phyloP scores from a whole-genome alignment of 805 yeast species.

The Helenozyma baotianmanensis region DNA sequence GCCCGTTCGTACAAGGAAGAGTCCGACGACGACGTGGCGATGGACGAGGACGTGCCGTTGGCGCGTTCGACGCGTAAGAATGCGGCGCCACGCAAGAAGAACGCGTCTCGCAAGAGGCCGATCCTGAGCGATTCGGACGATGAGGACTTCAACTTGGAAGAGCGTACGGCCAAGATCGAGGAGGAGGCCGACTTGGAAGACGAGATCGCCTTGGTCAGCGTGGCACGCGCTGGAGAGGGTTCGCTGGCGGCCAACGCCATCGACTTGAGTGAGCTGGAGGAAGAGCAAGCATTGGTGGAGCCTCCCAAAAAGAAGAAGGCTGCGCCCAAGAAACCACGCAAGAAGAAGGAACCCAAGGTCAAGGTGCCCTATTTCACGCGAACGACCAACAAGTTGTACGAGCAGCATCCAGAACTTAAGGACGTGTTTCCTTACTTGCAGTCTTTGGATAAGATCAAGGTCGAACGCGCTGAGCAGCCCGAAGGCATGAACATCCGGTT shows the following conservation, averaged over 20 bases:
- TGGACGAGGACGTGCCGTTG: neutral
- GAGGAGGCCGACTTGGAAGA: slow-evolving; percentile 15
- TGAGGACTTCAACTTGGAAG: slow-evolving; percentile 2
- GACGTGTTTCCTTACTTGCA: slow-evolving; percentile 67
- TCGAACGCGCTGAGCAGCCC: slow-evolving; percentile 69
- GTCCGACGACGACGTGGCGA: slow-evolving; percentile 17
- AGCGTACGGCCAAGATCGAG: neutral
- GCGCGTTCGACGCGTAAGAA: no score
- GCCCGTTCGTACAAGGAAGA: slow-evolving; percentile 21
- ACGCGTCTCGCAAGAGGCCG: slow-evolving; percentile 1
- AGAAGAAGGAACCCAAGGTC: slow-evolving; percentile 43
- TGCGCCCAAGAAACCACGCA: slow-evolving; percentile 17
- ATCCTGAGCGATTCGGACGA: neutral
- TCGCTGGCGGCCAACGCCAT: slow-evolving; percentile 22
- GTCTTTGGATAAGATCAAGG: slow-evolving; percentile 40
- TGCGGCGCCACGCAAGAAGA: slow-evolving; percentile 5
- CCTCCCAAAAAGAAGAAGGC: slow-evolving; percentile 20
- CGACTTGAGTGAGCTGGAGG: slow-evolving; percentile 13
- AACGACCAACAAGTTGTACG: slow-evolving; percentile 62
- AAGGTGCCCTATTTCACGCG: slow-evolving; percentile 67
- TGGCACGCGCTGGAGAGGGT: slow-evolving; percentile 24
- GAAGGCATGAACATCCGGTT: slow-evolving; percentile 66
- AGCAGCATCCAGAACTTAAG: slow-evolving; percentile 72
- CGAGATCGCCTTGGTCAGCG: slow-evolving; percentile 28
- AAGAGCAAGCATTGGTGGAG: slow-evolving; percentile 5